Percentiles rank a stretch among this genome's conserved stretches.
Evolutionary conservation across 2,329 filamentous ascomycete species (phyloP).

Genomic region (Arthrinium puccinioides): DNA sequence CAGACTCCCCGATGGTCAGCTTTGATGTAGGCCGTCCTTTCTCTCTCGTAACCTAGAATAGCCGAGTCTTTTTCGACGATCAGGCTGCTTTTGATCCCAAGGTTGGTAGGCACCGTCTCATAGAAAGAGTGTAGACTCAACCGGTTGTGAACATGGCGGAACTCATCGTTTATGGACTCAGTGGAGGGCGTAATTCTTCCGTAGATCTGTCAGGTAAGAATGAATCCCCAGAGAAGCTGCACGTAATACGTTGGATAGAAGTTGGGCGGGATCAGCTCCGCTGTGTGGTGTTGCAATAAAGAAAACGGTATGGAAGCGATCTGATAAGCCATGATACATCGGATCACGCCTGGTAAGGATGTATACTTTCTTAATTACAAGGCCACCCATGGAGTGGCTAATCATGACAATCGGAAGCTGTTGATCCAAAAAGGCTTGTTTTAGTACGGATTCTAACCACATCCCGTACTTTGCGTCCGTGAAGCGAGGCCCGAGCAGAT

Average conservation of each 20-base stretch:
- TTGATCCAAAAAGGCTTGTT: neutral
- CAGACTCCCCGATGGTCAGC: constrained; percentile 24
- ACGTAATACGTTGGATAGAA: constrained; percentile 17
- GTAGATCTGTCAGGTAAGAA: constrained; percentile 17
- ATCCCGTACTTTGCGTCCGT: neutral
- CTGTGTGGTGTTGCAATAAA: constrained; percentile 29
- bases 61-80: constrained; percentile 26
- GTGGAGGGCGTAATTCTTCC: constrained; percentile 13
- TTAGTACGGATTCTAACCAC: neutral
- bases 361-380: constrained; percentile 26
- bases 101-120: constrained; percentile 20
- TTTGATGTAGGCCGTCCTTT: constrained; percentile 16
- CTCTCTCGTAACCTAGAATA: constrained; percentile 19
- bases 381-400: constrained; percentile 22
- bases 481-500: neutral
- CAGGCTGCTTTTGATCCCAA: constrained; percentile 13
- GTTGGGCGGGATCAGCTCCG: constrained; percentile 21
- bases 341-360: constrained; percentile 12
- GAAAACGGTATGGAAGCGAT: constrained; percentile 20
- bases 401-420: constrained; percentile 18
- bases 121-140: constrained; percentile 26
- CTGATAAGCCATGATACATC: constrained; percentile 4
- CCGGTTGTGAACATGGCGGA: constrained; percentile 16
- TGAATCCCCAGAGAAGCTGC: constrained; percentile 9
- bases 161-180: constrained; percentile 25